These are phyloP conservation scores for Mycena rosella DNA, from an alignment of 768 basidiomycete genomes.

Conservation along the genomic window DNA sequence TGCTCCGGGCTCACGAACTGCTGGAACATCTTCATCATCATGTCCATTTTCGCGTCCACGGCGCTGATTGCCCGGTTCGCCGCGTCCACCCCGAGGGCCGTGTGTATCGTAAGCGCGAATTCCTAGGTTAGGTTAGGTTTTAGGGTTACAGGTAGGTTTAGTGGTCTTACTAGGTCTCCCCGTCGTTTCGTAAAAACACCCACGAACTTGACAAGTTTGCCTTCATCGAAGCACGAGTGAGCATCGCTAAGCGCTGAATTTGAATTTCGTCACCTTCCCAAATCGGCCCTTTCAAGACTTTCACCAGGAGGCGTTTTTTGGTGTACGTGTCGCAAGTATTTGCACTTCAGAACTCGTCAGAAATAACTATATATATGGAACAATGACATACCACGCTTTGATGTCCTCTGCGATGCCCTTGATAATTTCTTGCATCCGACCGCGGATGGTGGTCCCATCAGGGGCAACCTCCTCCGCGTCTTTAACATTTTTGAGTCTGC, in stretches of 20 bases:
- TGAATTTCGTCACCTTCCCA: too few species aligned
- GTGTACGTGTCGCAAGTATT: too few species aligned
- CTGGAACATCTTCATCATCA: slow-evolving; percentile 41
- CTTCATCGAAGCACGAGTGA: too few species aligned
- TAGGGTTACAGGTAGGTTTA: too few species aligned
- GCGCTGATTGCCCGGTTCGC: slow-evolving; percentile 18
- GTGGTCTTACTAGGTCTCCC: slow-evolving; percentile 43
- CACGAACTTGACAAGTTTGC: slow-evolving; percentile 38
- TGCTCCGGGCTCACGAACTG: slow-evolving; percentile 38
- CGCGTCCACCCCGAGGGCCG: slow-evolving; percentile 34
- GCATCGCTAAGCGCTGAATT: too few species aligned
- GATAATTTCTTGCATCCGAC: slow-evolving; percentile 46
- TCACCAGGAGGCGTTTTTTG: slow-evolving; percentile 33
- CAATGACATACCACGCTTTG: too few species aligned
- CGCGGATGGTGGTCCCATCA: slow-evolving; percentile 48
- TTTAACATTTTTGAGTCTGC: slow-evolving; percentile 46
- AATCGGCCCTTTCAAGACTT: slow-evolving; percentile 44
- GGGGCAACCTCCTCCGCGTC: slow-evolving; percentile 44
- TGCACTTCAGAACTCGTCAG: too few species aligned
- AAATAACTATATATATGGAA: too few species aligned
- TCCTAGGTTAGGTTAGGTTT: too few species aligned
- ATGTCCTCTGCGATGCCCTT: slow-evolving; percentile 45
- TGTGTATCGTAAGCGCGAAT: slow-evolving; percentile 46
- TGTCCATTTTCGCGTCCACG: slow-evolving; percentile 35
- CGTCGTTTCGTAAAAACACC: slow-evolving; percentile 40